phyloP scores from a whole-genome alignment of 2,329 filamentous ascomycete species.

The Calonectria henricotiae region DNA sequence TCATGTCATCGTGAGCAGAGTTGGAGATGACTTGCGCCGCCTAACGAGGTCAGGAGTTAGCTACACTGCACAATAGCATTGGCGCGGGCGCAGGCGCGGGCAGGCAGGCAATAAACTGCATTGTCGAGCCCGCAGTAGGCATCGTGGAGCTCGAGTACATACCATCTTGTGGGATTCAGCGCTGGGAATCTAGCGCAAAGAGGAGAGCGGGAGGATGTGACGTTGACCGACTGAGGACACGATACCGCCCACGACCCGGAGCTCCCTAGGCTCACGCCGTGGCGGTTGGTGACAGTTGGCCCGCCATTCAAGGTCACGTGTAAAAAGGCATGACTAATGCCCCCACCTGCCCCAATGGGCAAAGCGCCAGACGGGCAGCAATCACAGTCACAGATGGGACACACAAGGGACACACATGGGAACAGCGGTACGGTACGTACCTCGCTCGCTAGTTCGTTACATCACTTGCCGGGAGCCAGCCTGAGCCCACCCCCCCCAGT shows the following conservation, averaged over 20 bases:
- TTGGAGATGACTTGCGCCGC: slow-evolving; percentile 65
- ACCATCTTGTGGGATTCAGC: slow-evolving; percentile 49
- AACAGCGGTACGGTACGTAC: slow-evolving; percentile 17
- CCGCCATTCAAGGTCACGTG: slow-evolving; percentile 47
- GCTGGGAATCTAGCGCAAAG: slow-evolving; percentile 40
- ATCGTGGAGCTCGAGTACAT: slow-evolving; percentile 26
- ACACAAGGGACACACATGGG: too few species aligned
- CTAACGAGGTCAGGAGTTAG: slow-evolving; percentile 56
- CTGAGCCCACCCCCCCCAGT: not conserved
- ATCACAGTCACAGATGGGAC: not conserved
- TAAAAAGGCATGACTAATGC: slow-evolving; percentile 34
- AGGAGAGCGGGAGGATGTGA: slow-evolving; percentile 40
- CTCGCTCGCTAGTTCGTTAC: not conserved
- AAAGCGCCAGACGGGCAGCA: not conserved
- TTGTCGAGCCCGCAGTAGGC: not conserved
- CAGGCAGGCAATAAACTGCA: not conserved
- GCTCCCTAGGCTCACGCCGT: slow-evolving; percentile 45
- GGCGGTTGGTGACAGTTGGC: slow-evolving; percentile 54
- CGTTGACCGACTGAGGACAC: slow-evolving; percentile 52
- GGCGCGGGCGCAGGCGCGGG: not conserved
- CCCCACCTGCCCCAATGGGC: slow-evolving; percentile 47
- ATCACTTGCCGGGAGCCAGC: not conserved
- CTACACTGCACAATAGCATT: slow-evolving; percentile 27
- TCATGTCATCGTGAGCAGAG: slow-evolving; percentile 94
- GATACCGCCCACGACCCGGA: slow-evolving; percentile 52